phyloP scores from a whole-genome alignment of 2,329 filamentous ascomycete genomes.

The Sclerotinia nivalis region DNA sequence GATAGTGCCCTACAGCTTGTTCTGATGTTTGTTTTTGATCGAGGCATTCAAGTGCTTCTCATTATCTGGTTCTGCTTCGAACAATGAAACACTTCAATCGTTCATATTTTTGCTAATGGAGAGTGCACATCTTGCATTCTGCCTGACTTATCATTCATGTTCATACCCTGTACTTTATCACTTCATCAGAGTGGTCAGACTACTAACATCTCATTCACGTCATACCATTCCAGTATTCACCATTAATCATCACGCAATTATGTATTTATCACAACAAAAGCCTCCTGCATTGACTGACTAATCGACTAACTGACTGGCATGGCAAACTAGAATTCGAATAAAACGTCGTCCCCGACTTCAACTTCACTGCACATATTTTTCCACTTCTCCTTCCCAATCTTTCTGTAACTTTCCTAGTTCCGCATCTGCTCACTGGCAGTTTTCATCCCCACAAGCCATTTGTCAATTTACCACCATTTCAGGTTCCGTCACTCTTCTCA shows the following conservation, averaged over 20 bases:
- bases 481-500: background rate
- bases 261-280: slow-evolving; percentile 17
- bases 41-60: background rate
- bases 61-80: background rate
- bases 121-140: background rate
- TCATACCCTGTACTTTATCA: too few relatives aligned
- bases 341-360: background rate
- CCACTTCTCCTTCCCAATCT: background rate
- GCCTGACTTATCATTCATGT: background rate
- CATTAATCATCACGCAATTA: background rate
- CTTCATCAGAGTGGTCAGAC: too few relatives aligned
- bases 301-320: slow-evolving; percentile 20
- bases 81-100: background rate
- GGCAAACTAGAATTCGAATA: background rate
- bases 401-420: too few relatives aligned
- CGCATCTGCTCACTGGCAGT: background rate
- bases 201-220: background rate
- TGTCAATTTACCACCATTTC: slow-evolving; percentile 7
- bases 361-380: background rate
- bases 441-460: slow-evolving; percentile 10
- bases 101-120: background rate
- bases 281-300: slow-evolving; percentile 25
- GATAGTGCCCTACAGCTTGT: background rate
- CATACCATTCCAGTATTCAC: too few relatives aligned
- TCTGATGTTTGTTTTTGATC: background rate